These are phyloP conservation scores for peach (Prunus persica) DNA, from an alignment of 306 rosid species.

Conservation along the genomic window DNA sequence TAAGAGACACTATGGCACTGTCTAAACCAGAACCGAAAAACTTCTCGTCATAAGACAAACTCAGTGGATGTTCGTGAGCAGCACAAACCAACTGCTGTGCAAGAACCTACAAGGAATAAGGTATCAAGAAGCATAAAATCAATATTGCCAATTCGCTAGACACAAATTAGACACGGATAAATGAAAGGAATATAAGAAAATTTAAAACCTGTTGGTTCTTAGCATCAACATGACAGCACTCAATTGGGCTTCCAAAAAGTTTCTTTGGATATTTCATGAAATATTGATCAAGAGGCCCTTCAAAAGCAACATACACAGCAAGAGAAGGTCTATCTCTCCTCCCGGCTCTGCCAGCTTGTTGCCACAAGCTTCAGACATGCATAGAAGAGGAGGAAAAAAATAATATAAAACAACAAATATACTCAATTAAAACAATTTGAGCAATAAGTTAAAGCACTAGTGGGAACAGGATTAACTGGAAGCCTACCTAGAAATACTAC, in stretches of 20 bases:
- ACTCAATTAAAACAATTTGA: slow-evolving; percentile 19
- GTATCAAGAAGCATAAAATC: slow-evolving; percentile 22
- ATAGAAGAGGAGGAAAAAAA: not conserved
- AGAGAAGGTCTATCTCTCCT: slow-evolving; percentile 88
- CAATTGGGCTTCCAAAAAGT: slow-evolving; percentile 85
- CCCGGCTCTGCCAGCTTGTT: slow-evolving; percentile 97
- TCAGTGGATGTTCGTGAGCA: slow-evolving; percentile 71
- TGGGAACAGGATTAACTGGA: slow-evolving; percentile 7
- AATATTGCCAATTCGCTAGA: slow-evolving; percentile 7
- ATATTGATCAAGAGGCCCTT: slow-evolving; percentile 91
- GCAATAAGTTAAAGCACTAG: slow-evolving; percentile 1
- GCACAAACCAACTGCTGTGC: slow-evolving; percentile 89
- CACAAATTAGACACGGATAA: slow-evolving; percentile 1
- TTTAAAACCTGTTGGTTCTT: slow-evolving; percentile 73
- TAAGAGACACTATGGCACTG: slow-evolving; percentile 49
- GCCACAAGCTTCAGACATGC: slow-evolving; percentile 72
- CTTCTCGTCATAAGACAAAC: slow-evolving; percentile 63
- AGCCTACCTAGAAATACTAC: slow-evolving; percentile 81
- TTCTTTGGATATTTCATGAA: slow-evolving; percentile 77
- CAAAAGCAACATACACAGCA: slow-evolving; percentile 87
- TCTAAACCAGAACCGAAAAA: slow-evolving; percentile 69
- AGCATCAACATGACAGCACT: slow-evolving; percentile 85
- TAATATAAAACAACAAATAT: not conserved
- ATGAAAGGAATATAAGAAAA: slow-evolving; percentile 19
- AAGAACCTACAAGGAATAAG: slow-evolving; percentile 58